Conservation (phyloP, 2,329 filamentous ascomycete genomes). For the Colletotrichum sp. region DNA sequence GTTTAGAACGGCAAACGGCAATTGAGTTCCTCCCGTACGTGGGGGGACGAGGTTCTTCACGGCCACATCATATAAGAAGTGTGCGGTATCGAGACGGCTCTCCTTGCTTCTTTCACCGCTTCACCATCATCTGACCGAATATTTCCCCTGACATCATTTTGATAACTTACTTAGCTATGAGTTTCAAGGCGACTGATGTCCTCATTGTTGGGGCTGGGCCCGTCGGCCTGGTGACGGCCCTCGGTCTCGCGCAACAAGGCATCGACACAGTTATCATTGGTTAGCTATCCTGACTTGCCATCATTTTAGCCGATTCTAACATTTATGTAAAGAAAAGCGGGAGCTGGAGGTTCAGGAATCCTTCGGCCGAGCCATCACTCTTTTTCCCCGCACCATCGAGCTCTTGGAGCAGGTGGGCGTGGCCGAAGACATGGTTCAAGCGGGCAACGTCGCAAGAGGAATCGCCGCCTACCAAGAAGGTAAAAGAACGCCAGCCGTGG, state of each 20-base stretch:
- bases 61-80: background rate
- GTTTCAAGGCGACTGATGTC: background rate
- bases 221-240: background rate
- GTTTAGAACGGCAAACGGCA: background rate
- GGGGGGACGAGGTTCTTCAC: background rate
- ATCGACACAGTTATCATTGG: background rate
- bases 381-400: background rate
- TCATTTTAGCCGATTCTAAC: background rate
- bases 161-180: background rate
- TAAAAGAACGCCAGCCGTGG: background rate
- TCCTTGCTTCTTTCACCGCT: background rate
- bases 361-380: background rate
- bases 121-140: background rate
- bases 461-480: background rate
- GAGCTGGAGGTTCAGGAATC: background rate
- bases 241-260: background rate
- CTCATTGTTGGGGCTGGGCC: background rate
- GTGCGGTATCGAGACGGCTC: background rate
- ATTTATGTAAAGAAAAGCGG: background rate
- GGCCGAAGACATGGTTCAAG: background rate
- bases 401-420: background rate
- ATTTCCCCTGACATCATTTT: background rate
- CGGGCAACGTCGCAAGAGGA: background rate
- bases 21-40: background rate
- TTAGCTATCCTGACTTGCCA: background rate